Base-by-base conservation (phyloP, 2,329 filamentous ascomycete genomes). In the Pezicula radicicola region DNA sequence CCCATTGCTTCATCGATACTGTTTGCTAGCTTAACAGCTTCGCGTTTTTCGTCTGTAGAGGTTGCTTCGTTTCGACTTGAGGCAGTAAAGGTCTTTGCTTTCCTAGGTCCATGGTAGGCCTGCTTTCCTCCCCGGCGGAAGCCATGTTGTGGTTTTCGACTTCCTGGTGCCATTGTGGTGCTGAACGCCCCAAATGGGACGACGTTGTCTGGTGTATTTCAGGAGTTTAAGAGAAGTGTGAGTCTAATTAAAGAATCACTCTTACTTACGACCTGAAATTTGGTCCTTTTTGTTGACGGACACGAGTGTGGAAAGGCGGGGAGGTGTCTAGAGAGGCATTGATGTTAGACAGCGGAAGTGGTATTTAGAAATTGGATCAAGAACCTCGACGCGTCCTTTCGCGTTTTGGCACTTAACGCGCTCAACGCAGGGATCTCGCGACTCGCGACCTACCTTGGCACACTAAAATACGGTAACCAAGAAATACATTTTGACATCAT, bases 1-100 rank as follows among this genome's bases (percentile, higher is more conserved):
- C 94, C 95, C 85, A 97, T 94, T 56, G 82, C 80, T 74, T 97
- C 94, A 74, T 99, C 95, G 67, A 99, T 97, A 64, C 79, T 83
- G 72, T 96, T 84, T 30, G 91, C 91, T 48, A 96, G 81, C 51
- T 85, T 84, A 44, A 85, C 87, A 36, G 91, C 86, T 72, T 99
- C 92, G 72, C 90, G 84, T 70, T 91, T 95, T 72, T 99, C 94
- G 77, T 96, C 91, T 63, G 90, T 85, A 7, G 92, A 95, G 1
- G 91, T 97, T 48, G 83, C 87, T 75, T 99, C 95, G 50, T 84
- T 85, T 51, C 88, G 83, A 25, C 85, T 83, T 7, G 87, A 86
- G 33, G 89, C 84, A 52, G 93, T 85, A 60, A 97, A 89, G 4
- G 90, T 95, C 65, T 89, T 89, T 25, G 84, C 77, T 63, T 80